These are phyloP conservation scores for Tieghemostelium lacteum DNA, from an alignment of 78 protist genomes.

Conservation along the genomic window DNA sequence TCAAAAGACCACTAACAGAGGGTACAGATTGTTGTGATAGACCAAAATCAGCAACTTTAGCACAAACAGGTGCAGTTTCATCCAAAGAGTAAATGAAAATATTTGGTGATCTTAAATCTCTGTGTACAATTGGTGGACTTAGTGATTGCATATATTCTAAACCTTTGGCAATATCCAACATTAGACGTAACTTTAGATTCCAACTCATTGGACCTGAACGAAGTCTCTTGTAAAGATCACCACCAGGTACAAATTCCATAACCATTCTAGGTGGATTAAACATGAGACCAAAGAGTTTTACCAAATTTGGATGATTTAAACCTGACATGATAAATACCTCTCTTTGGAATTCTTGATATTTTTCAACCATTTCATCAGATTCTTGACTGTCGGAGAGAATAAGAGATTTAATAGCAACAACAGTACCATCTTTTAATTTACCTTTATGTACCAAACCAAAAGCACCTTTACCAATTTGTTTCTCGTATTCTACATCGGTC, in stretches of 20 bases:
- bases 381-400: conserved; percentile 27
- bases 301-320: conserved; percentile 77
- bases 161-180: conserved; percentile 74
- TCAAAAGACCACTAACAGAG: conserved; percentile 56
- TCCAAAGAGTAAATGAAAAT: conserved; percentile 36
- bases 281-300: conserved; percentile 70
- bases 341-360: conserved; percentile 80
- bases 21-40: conserved; percentile 67
- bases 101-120: conserved; percentile 76
- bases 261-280: conserved; percentile 74
- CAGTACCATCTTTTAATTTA: conserved; percentile 10
- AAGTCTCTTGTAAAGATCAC: conserved; percentile 63
- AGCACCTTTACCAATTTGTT: conserved; percentile 78
- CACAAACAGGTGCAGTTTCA: conserved; percentile 64
- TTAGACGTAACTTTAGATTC: conserved; percentile 20
- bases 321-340: conserved; percentile 77
- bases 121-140: conserved; percentile 73
- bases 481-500: conserved; percentile 43
- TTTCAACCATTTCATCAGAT: conserved; percentile 38
- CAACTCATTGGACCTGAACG: conserved; percentile 27
- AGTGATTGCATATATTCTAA: conserved; percentile 70
- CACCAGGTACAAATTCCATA: conserved; percentile 72
- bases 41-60: conserved; percentile 83
- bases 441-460: conserved; percentile 75
- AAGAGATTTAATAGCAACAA: conserved; percentile 70